These are phyloP conservation scores for Cardamine resedifolia DNA, from an alignment of 345 rosid species.

Conservation along the genomic window DNA sequence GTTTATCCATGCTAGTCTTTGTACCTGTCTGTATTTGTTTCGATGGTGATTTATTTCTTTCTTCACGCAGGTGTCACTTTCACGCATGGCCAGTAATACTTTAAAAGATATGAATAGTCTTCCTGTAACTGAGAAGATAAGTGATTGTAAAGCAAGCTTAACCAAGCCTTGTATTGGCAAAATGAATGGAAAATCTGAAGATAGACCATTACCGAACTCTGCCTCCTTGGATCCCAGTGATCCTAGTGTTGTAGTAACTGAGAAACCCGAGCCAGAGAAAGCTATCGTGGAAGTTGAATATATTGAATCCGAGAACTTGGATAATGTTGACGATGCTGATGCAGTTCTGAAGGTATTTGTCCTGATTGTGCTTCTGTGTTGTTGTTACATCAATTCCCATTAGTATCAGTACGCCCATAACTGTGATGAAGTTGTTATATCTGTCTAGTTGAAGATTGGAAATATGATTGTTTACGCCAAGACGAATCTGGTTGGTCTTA, in stretches of 20 bases:
- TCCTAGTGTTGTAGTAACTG: constrained; percentile 45
- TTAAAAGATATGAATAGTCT: constrained; percentile 64
- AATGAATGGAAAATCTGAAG: constrained; percentile 54
- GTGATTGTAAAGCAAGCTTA: constrained; percentile 56
- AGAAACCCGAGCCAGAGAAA: constrained; percentile 46
- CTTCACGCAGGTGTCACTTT: constrained; percentile 9
- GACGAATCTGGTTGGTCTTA: constrained; percentile 16
- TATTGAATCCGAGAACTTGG: constrained; percentile 71
- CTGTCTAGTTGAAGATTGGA: neutral
- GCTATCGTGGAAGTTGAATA: constrained; percentile 73
- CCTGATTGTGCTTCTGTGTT: neutral
- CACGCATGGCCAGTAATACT: constrained; percentile 65
- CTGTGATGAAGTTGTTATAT: neutral
- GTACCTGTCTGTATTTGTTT: neutral
- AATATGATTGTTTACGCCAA: constrained; percentile 10
- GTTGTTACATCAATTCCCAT: neutral
- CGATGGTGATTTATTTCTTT: constrained; percentile 1
- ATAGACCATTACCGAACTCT: constrained; percentile 40
- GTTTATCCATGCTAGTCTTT: neutral
- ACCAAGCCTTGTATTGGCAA: constrained; percentile 54
- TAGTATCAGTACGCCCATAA: neutral
- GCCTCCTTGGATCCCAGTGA: constrained; percentile 40
- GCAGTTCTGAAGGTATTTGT: constrained; percentile 54
- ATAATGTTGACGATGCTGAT: constrained; percentile 73
- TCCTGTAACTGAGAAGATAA: constrained; percentile 56